phyloP scores from a whole-genome alignment of 495 filamentous ascomycete genomes.

The Penicilliopsis zonata region DNA sequence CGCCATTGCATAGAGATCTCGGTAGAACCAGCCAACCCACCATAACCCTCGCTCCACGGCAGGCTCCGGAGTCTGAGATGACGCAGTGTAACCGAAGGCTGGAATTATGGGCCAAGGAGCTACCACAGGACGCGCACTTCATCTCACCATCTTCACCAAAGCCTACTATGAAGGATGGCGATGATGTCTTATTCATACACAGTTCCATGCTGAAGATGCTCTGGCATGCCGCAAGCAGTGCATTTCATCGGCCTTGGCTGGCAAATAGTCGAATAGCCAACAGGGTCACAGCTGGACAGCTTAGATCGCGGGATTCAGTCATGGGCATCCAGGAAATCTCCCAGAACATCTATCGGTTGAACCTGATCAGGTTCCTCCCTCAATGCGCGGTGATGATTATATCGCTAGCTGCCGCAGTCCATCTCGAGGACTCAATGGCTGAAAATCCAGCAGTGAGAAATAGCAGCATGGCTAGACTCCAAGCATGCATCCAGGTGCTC shows the following conservation, averaged over 20 bases:
- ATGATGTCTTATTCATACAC: conserved; percentile 54
- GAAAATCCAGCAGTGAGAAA: conserved; percentile 52
- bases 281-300: too few relatives aligned
- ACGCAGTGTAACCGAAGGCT: conserved; percentile 48
- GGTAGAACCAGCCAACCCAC: conserved; percentile 58
- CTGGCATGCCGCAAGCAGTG: conserved; percentile 74
- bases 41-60: conserved; percentile 56
- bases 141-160: conserved; percentile 21
- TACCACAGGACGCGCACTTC: conserved; percentile 45
- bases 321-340: conserved; percentile 66
- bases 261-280: too few relatives aligned
- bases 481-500: conserved; percentile 69
- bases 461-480: conserved; percentile 58
- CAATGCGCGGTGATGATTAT: conserved; percentile 80
- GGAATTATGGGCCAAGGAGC: conserved; percentile 40
- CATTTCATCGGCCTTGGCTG: conserved; percentile 70
- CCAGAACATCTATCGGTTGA: conserved; percentile 50
- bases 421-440: conserved; percentile 73
- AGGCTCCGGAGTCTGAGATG: conserved; percentile 70
- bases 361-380: conserved; percentile 64
- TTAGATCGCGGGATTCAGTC: conserved; percentile 69
- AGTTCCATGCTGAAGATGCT: conserved; percentile 73
- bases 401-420: conserved; percentile 75
- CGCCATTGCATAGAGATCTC: conserved; percentile 49
- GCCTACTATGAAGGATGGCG: conserved; percentile 24